Conservation (phyloP, 1,284 basidiomycete species). For the Cronartium quercuum region DNA sequence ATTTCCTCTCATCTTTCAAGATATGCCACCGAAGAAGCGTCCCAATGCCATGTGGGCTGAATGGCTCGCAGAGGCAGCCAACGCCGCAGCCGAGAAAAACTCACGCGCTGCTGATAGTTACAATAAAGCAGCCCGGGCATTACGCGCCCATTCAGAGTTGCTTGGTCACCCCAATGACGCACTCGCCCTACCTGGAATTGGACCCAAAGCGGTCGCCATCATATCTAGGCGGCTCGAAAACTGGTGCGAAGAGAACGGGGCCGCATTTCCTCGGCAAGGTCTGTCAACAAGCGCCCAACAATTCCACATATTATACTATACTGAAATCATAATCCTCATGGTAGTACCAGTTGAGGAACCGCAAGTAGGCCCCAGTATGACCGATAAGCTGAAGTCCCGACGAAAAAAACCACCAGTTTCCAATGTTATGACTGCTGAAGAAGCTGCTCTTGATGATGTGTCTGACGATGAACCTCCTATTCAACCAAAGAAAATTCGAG, state of each 20-base stretch:
- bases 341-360: not conserved
- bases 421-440: not conserved
- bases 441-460: not conserved
- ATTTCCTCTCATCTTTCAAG: not conserved
- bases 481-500: not conserved
- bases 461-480: not conserved
- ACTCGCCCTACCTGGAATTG: conserved; percentile 2
- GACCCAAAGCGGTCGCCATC: conserved; percentile 21
- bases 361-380: not conserved
- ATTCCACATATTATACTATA: too few relatives aligned
- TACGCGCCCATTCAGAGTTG: conserved; percentile 6
- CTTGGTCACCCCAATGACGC: conserved; percentile 35
- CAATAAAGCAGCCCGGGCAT: conserved; percentile 14
- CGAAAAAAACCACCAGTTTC: not conserved
- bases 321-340: not conserved
- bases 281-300: too few relatives aligned
- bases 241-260: not conserved
- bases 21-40: conserved; percentile 11
- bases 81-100: conserved; percentile 15
- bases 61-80: conserved; percentile 18
- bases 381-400: not conserved
- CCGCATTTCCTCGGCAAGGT: conserved; percentile 20
- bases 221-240: conserved; percentile 11
- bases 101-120: conserved; percentile 20
- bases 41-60: conserved; percentile 25